Percentiles rank a stretch among this genome's conserved stretches.
These are phyloP conservation scores for Trichoderma breve DNA, from an alignment of 2,329 filamentous ascomycete genomes.

Conservation along the genomic window DNA sequence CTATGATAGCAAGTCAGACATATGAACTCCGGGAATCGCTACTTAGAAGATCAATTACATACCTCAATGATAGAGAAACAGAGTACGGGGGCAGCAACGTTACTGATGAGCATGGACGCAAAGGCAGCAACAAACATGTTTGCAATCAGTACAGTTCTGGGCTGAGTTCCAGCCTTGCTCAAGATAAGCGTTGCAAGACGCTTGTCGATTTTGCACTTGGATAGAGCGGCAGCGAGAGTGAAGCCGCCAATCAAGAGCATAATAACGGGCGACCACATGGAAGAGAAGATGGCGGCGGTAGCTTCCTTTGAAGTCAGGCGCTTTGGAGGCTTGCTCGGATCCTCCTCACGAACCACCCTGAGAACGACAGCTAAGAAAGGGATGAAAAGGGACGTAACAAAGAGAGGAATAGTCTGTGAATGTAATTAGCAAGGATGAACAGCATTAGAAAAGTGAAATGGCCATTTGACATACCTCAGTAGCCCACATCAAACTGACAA, in stretches of 20 bases:
- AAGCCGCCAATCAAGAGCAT: conserved; percentile 97
- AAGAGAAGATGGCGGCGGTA: conserved; percentile 79
- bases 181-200: conserved; percentile 94
- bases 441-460: not conserved
- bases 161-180: conserved; percentile 91
- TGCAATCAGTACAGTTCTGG: conserved; percentile 84
- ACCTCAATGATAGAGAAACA: conserved; percentile 99
- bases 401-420: conserved; percentile 83
- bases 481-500: conserved; percentile 93
- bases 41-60: too few species aligned
- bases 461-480: conserved; percentile 66
- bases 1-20: too few species aligned
- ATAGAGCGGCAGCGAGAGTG: conserved; percentile 89
- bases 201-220: conserved; percentile 97
- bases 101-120: conserved; percentile 98
- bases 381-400: conserved; percentile 91
- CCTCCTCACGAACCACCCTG: conserved; percentile 76
- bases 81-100: conserved; percentile 92
- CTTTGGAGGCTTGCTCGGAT: conserved; percentile 52
- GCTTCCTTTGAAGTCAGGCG: conserved; percentile 79
- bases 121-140: conserved; percentile 99
- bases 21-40: too few species aligned
- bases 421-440: not conserved
- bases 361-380: conserved; percentile 90
- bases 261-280: conserved; percentile 99